Conservation (phyloP, 331 rosid genomes). For the Phaseolus coccineus region DNA sequence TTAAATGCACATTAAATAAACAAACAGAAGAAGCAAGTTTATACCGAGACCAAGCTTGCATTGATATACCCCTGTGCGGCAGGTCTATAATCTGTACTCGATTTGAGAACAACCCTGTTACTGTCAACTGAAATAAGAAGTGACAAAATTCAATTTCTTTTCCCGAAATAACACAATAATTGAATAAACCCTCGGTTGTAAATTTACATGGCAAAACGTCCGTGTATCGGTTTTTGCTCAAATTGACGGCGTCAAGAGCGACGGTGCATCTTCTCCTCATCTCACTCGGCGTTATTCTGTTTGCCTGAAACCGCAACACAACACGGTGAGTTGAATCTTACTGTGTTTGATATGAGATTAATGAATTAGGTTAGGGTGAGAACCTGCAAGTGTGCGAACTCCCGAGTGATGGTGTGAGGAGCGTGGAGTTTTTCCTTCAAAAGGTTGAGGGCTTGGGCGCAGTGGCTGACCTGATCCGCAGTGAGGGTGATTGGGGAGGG, state of each 20-base stretch:
- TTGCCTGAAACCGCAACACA: slow-evolving; percentile 55
- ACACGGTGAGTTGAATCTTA: neutral
- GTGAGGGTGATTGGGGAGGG: slow-evolving; percentile 58
- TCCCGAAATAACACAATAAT: neutral
- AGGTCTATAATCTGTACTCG: slow-evolving; percentile 81
- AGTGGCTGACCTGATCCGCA: slow-evolving; percentile 67
- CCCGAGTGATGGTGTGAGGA: slow-evolving; percentile 59
- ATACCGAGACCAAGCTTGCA: slow-evolving; percentile 80
- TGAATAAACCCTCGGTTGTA: slow-evolving; percentile 4
- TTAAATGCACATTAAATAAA: slow-evolving; percentile 7
- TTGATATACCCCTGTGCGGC: slow-evolving; percentile 84
- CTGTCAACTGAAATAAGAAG: slow-evolving; percentile 71
- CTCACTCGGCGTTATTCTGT: slow-evolving; percentile 67
- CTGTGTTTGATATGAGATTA: neutral
- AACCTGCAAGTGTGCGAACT: slow-evolving; percentile 79
- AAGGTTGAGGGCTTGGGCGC: slow-evolving; percentile 69
- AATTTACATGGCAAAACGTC: slow-evolving; percentile 85
- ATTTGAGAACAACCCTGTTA: slow-evolving; percentile 74
- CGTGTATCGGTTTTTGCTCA: slow-evolving; percentile 73
- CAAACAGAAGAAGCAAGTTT: neutral
- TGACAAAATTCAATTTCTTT: neutral
- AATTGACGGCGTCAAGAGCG: slow-evolving; percentile 70
- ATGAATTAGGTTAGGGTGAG: neutral
- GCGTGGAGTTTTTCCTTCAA: slow-evolving; percentile 64
- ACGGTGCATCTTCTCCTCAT: slow-evolving; percentile 66